Evolutionary conservation across 139 green algal species (phyloP).

Genomic region (Pseudopediastrum boryanum): DNA sequence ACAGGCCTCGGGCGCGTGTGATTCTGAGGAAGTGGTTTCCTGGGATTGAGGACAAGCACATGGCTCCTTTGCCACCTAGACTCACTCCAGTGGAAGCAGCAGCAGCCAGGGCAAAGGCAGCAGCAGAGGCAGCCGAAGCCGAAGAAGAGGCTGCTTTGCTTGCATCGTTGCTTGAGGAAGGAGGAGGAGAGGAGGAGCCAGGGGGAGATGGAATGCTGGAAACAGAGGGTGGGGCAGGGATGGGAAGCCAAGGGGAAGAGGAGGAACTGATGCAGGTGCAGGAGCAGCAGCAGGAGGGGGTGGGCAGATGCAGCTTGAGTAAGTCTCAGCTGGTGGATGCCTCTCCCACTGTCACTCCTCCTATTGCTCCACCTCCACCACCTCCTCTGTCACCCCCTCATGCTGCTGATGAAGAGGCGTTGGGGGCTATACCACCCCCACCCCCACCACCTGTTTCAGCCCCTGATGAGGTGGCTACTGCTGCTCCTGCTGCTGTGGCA

Average conservation of each 20-base stretch:
- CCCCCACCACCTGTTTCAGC: no score
- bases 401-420: no score
- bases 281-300: neutral
- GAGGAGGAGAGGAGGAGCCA: neutral
- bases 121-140: neutral
- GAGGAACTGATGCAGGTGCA: neutral
- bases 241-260: neutral
- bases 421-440: no score
- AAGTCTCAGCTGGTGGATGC: no score
- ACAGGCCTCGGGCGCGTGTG: neutral
- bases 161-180: no score
- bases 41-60: no score
- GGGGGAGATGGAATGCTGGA: neutral
- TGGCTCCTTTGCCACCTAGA: neutral
- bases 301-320: no score
- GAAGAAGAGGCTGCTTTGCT: neutral
- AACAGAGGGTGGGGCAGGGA: neutral
- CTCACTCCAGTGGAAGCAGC: neutral
- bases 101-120: slow-evolving; percentile 2
- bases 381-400: no score
- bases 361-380: no score
- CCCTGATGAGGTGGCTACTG: no score
- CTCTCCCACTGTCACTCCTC: no score
- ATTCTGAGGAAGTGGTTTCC: neutral
- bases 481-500: no score